Evolutionary conservation across 768 basidiomycete genomes (phyloP), one percentile per base, ranked within the genome.

Genomic region (Podaxis sp.): DNA sequence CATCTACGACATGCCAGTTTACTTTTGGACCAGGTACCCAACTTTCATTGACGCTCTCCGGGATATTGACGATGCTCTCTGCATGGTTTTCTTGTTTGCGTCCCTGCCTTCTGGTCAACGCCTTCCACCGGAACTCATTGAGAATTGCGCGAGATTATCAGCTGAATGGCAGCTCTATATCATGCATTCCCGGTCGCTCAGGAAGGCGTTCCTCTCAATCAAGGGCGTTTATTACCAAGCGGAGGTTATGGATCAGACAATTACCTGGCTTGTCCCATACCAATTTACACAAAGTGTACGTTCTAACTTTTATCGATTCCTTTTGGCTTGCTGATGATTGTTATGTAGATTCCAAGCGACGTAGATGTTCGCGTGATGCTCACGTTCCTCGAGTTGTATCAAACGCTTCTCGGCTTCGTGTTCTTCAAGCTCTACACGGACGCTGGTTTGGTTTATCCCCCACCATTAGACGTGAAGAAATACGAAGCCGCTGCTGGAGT

Each of bases 351-450:
- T 65, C 97, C 97, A 6, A 75, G 87, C 38, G 96, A 99, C 71
- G 96, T 99, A 60, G 97, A 99, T 73, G 89, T 97, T 71, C 91
- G 97, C 48, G 97, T 99, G 55, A 95, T 99, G 89, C 76, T 97
- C 64, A 99, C 97, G 6, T 99, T 99, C 80, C 78, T 99, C 69
- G 97, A 99, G 74, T 85, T 99, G 10, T 99, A 99, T 76, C 95
- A 99, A 76, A 99, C 96, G 1, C 78, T 98, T 8, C 87, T 99
- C 30, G 94, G 93, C 5, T 99, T 99, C 71, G 90, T 95, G 22
- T 87, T 97, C 72, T 99, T 95, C 85, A 97, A 96, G 78, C 86
- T 99, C n/a, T 99, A 95, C 78, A 89, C 91, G n/a, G 95, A 98
- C 71, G 84, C 84, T 40, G 92, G 92, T 65, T 82, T 99, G 53